Conservation (phyloP, 306 rosid species). For the Erythrophleum fordii region DNA sequence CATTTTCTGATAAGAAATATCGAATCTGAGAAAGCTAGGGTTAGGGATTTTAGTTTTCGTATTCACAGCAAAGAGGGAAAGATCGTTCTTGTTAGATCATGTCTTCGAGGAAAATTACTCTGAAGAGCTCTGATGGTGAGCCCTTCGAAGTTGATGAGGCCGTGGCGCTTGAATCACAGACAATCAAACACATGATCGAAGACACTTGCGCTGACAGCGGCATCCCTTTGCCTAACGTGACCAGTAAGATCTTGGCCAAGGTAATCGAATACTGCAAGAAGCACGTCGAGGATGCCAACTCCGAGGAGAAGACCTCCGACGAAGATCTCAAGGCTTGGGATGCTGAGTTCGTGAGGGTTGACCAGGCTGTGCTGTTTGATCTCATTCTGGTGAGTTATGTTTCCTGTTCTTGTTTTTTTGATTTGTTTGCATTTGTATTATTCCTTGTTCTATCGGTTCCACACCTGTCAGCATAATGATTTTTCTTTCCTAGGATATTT, state of each 20-base stretch:
- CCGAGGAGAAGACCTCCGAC: slow-evolving; percentile 58
- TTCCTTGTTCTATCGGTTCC: not conserved
- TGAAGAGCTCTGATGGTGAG: slow-evolving; percentile 79
- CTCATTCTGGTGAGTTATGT: slow-evolving; percentile 61
- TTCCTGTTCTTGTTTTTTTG: too few relatives aligned
- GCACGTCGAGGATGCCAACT: slow-evolving; percentile 55
- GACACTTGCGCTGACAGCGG: slow-evolving; percentile 71
- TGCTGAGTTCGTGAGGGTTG: slow-evolving; percentile 72
- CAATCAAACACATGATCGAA: slow-evolving; percentile 78
- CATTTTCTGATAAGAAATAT: not conserved
- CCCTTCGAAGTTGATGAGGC: slow-evolving; percentile 75
- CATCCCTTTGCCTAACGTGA: slow-evolving; percentile 80
- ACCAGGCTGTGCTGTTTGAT: slow-evolving; percentile 79
- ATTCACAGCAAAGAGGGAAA: not conserved
- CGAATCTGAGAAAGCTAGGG: not conserved
- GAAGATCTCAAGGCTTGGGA: slow-evolving; percentile 75
- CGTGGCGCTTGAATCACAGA: slow-evolving; percentile 80
- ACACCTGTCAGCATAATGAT: not conserved
- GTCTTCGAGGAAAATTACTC: slow-evolving; percentile 59
- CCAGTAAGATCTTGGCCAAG: slow-evolving; percentile 77
- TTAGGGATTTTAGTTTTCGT: not conserved
- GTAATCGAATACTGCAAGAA: slow-evolving; percentile 81
- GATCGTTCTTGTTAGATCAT: slow-evolving; percentile 21
- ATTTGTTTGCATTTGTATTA: not conserved
- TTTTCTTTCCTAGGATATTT: not conserved